phyloP scores from a whole-genome alignment of 2,329 filamentous ascomycete species.

The Neocatenulostroma microsporum region DNA sequence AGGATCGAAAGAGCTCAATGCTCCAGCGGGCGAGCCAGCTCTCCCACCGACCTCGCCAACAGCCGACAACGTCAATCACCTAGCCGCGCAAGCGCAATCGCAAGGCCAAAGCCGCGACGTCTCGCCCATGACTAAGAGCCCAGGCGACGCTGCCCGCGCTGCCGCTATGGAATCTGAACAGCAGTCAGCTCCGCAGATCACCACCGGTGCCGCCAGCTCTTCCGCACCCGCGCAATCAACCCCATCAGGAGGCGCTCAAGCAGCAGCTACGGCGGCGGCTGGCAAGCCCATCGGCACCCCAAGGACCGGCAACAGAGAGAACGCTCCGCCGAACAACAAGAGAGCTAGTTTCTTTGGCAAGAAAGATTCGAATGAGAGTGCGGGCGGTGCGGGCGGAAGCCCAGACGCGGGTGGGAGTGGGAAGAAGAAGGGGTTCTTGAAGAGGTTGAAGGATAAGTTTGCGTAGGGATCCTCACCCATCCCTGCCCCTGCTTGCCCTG shows the following conservation, averaged over 20 bases:
- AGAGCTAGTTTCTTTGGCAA: no score
- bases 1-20: constrained; percentile 30
- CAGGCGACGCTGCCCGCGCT: constrained; percentile 14
- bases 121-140: constrained; percentile 35
- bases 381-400: constrained; percentile 22
- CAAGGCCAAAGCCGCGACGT: constrained; percentile 33
- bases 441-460: constrained; percentile 44
- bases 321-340: constrained; percentile 36
- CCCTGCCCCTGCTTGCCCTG: no score
- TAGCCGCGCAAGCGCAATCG: constrained; percentile 10
- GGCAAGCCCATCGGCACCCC: constrained; percentile 23
- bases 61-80: background rate
- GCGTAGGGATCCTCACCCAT: no score
- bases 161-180: constrained; percentile 13
- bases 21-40: constrained; percentile 26
- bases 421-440: constrained; percentile 43
- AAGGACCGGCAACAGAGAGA: constrained; percentile 14
- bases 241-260: background rate
- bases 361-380: constrained; percentile 19
- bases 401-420: constrained; percentile 31
- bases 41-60: constrained; percentile 2
- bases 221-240: constrained; percentile 17
- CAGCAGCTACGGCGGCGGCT: constrained; percentile 1
- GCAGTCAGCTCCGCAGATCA: constrained; percentile 34
- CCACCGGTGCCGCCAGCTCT: constrained; percentile 33